Conservation (phyloP, 495 filamentous ascomycete genomes). For the Amniculicola lignicola region DNA sequence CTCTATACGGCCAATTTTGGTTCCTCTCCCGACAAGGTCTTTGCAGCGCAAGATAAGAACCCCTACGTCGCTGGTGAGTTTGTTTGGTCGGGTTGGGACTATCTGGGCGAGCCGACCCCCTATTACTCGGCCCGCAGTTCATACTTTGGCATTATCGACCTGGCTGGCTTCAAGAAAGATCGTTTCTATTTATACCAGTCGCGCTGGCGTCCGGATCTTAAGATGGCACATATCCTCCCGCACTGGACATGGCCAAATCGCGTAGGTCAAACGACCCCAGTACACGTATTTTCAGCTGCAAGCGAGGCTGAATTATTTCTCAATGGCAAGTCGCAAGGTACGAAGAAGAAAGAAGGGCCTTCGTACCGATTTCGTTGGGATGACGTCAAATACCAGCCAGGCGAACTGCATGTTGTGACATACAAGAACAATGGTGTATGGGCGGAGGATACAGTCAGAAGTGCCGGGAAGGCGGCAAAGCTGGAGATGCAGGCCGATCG, state of each 20-base stretch:
- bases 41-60: slow-evolving; percentile 46
- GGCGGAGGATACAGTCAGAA: slow-evolving; percentile 44
- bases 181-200: slow-evolving; percentile 50
- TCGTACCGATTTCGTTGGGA: slow-evolving; percentile 52
- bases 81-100: slow-evolving; percentile 53
- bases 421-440: slow-evolving; percentile 46
- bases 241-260: slow-evolving; percentile 53
- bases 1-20: slow-evolving; percentile 46
- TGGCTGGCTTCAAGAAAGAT: slow-evolving; percentile 53
- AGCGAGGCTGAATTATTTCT: slow-evolving; percentile 52
- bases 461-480: slow-evolving; percentile 37
- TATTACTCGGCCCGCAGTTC: slow-evolving; percentile 45
- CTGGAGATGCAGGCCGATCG: slow-evolving; percentile 43
- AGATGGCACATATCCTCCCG: slow-evolving; percentile 48
- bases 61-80: slow-evolving; percentile 50
- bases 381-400: slow-evolving; percentile 45
- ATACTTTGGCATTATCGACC: slow-evolving; percentile 50
- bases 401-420: slow-evolving; percentile 45
- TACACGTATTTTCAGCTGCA: slow-evolving; percentile 49
- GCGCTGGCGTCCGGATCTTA: slow-evolving; percentile 45
- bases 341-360: slow-evolving; percentile 36
- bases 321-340: slow-evolving; percentile 47
- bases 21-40: slow-evolving; percentile 50
- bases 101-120: slow-evolving; percentile 51
- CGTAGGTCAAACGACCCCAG: slow-evolving; percentile 47